Base-by-base conservation (phyloP, 352 stramenopile genomes). In the Phytophthora kernoviae region DNA sequence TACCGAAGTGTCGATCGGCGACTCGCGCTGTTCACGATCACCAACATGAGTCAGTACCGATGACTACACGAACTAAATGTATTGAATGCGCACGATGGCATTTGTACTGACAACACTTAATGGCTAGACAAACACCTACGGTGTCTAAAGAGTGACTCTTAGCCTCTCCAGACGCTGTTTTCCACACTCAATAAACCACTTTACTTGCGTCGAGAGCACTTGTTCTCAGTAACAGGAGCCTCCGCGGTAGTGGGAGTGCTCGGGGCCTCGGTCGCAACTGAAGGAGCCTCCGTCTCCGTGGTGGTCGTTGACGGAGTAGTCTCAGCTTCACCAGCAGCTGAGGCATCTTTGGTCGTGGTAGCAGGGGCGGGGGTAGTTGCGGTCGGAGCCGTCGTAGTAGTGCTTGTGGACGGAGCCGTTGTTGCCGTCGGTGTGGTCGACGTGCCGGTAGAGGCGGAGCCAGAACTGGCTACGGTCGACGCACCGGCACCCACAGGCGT, bases 131-230 rank as follows among this genome's bases (percentile, higher is more conserved):
- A 46, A 55, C 58, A 60, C 55, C 34, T 55, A 65, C 47, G 27
- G 17, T 9, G 21, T 52, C 27, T 10, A 42, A 26, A 14, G 14
- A 21, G 34, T 17, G 34, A n/a, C 14, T 41, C 34, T 41, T 15
- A 39, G 9, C 42, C 41, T 6, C 24, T 30, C 24, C 6, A 30
- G 24, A 43, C 43, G 46, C 47, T 32, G 9, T 40, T 44, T 39
- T 37, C 14, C 40, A 40, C 21, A 17, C 20, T 44, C 18, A 14
- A 46, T 44, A 45, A 39, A 32, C 9, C n/a, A 4, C 15, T 54
- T 30, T 71, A 71, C 7, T 68, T 33, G 17, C 66, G 61, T 30
- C 48, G 66, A 32, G 41, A 33, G 48, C 66, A 75, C 48, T 71
- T 70, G 9, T 63, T 37, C 1, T 33, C 26, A 44, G 50, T 64